Base-by-base conservation (phyloP, 768 basidiomycete genomes). In the Mycena sanguinolenta region DNA sequence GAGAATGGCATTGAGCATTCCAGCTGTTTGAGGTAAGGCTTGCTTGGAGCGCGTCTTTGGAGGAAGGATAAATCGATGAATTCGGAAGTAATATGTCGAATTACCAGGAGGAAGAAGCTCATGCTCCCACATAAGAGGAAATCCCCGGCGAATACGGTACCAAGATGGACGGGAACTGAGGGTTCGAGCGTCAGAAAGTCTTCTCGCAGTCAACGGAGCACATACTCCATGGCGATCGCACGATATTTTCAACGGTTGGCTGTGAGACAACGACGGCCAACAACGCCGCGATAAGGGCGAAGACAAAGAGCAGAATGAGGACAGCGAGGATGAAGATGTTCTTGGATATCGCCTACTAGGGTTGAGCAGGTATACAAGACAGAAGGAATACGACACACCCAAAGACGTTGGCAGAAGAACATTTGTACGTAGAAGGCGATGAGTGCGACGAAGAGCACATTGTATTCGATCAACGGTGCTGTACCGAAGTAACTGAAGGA, bases 391-490 rank as follows among this genome's bases (percentile, higher is more conserved):
- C n/a, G 32, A 32, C 53, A 8, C 8, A 54, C 53, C 53, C 28
- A 54, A 6, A 54, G 53, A 54, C 53, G 53, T 8, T 54, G 17
- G 16, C 53, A 54, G 53, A 54, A 54, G 16, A 54, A 54, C 19
- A 54, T 54, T 54, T 54, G 53, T 16, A 54, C 53, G 21, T 54
- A 54, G 28, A 54, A 54, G 28, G 53, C 53, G 32, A 54, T 54
- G 53, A 54, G 17, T 4, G 53, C 53, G 17, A 54, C 53, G 53
- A 54, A 54, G 16, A 30, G 7, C 28, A 54, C 53, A 21, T 54
- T 54, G 28, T 30, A 0, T 32, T 54, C 16, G 16, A 54, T 8
- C 30, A 54, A 54, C 53, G 28, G 32, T 19, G 53, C 7, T 27
- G 53, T 54, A 30, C 32, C 14, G 53, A 54, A 54, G 53, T 30